Evolutionary conservation across 805 yeast species (phyloP), one percentile per base, ranked within the genome.

Genomic region (Wickerhamiella alocasiicola): DNA sequence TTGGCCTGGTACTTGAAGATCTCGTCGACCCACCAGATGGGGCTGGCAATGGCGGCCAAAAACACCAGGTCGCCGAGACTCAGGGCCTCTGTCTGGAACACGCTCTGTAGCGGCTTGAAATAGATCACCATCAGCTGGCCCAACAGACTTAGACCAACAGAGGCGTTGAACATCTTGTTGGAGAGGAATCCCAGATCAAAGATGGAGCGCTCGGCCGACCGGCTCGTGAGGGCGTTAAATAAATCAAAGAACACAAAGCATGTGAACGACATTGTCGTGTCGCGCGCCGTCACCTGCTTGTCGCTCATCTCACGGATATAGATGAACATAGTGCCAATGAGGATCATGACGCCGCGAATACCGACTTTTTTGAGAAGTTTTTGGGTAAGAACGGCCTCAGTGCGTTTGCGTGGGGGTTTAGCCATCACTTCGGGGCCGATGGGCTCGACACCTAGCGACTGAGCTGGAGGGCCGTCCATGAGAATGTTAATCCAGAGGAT

Each of bases 401-500:
- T 68, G 57, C 96, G 76, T 39, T 76, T 71, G 62, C 99, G 76
- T 41, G 98, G 98, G n/a, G 97, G 96, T 56, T 80, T 81, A 47
- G 72, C 75, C 96, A 88, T 87, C 28, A 88, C 95, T 57, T 81
- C 94, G 46, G 81, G 85, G 55, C 88, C 97, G 11, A 88, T 97
- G 1, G 95, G 94, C 62, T 88, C 98, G 24, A 91, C 97, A 44
- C 98, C 98, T 32, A 88, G 66, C 0, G 94, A 81, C 64, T 88
- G 98, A 1, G 97, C 97, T 3, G 98, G 98, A 9, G 98, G 98
- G 1, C 98, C 98, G 64, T 88, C 98, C 98, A 88, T 88, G 44
- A 88, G 69, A 47, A 88, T 91, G 59, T 88, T 88, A 58, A 88
- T 88, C 96, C 97, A 88, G 53, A 88, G 66, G 52, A 88, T 91